Evolutionary conservation across 257 asterid genomes (phyloP), one percentile per base, ranked within the genome.

Genomic region (Avicennia marina): DNA sequence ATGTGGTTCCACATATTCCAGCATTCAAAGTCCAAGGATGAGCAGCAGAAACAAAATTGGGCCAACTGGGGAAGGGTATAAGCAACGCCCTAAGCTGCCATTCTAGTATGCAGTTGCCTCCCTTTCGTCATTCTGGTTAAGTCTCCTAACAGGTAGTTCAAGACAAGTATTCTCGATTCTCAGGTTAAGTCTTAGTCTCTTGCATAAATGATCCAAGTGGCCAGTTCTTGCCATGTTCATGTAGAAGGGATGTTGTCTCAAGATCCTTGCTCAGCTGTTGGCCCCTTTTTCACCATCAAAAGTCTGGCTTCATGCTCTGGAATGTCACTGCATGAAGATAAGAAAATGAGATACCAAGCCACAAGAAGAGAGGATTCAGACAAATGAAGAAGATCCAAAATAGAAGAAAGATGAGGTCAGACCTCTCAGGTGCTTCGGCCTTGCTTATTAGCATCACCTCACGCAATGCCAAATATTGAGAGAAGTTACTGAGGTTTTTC

Each of bases 381-480:
- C n/a, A 36, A 13, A 51, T 36, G 56, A 11, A 46, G 57, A 39
- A 51, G 56, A 20, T 44, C 27, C 31, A 12, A 50, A 12, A 32
- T 32, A 21, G 31, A 43, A 25, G 20, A 26, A 42, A 18, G 46
- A 38, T 31, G n/a, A 26, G 57, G 54, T 15, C 65, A 70, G 32
- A 90, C 98, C 97, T 88, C 74, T 85, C 96, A 45, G 81, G 58
- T 42, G 91, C 90, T 84, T 88, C 95, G 24, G 65, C 50, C 72
- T 88, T 81, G 79, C 82, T 83, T 69, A 88, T 88, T 33, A 78
- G 83, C 63, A 61, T 70, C 61, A 86, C 33, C 12, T 60, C 73
- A 20, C 72, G 76, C 34, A 81, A 62, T 27, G 78, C 75, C 61
- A 91, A 70, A 60, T 62, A 71, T 6, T 83, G 76, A 3, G 65